A percentile compares a stretch with the other conserved stretches of the same genome.
Evolutionary conservation across 1,139 yeast species (phyloP).

Genomic region (Candida pseudocylindracea): DNA sequence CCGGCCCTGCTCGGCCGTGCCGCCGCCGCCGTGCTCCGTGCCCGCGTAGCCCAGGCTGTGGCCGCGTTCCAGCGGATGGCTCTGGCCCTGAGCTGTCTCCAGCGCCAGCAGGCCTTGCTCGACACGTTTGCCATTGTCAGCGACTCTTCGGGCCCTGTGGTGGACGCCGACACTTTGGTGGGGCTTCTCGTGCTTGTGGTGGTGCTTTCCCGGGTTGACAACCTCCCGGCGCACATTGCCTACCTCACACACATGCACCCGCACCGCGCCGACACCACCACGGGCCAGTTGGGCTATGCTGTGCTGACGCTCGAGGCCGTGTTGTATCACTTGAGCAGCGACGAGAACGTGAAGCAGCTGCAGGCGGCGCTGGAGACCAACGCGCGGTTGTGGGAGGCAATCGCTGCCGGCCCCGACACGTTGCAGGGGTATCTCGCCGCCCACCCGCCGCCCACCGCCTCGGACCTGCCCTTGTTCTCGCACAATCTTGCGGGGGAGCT

Average conservation of each 20-base stretch:
- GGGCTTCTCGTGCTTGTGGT: constrained; percentile 55
- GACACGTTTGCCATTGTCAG: constrained; percentile 33
- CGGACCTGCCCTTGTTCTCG: constrained; percentile 45
- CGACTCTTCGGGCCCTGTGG: constrained; percentile 7
- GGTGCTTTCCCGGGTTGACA: constrained; percentile 33
- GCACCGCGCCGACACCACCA: constrained; percentile 5
- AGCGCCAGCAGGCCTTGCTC: constrained; percentile 24
- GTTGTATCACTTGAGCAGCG: constrained; percentile 25
- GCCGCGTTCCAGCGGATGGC: constrained; percentile 27
- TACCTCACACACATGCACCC: constrained; percentile 42
- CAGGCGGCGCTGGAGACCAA: constrained; percentile 22
- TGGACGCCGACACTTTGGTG: constrained; percentile 71
- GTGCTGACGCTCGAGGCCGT: constrained; percentile 75
- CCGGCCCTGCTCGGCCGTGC: constrained; percentile 18
- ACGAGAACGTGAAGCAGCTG: constrained; percentile 16
- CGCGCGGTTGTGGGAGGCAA: constrained; percentile 27
- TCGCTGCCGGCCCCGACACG: constrained; percentile 6
- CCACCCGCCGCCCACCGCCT: constrained; percentile 27
- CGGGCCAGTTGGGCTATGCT: constrained; percentile 20
- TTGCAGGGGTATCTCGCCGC: constrained; percentile 7
- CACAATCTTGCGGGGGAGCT: constrained; percentile 19
- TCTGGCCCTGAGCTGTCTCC: constrained; percentile 20
- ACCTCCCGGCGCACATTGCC: constrained; percentile 39
- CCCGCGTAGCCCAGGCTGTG: constrained; percentile 28
- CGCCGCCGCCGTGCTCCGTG: constrained; percentile 20